Base-by-base conservation (phyloP, 257 asterid genomes). In the Przewalskia tangutica region DNA sequence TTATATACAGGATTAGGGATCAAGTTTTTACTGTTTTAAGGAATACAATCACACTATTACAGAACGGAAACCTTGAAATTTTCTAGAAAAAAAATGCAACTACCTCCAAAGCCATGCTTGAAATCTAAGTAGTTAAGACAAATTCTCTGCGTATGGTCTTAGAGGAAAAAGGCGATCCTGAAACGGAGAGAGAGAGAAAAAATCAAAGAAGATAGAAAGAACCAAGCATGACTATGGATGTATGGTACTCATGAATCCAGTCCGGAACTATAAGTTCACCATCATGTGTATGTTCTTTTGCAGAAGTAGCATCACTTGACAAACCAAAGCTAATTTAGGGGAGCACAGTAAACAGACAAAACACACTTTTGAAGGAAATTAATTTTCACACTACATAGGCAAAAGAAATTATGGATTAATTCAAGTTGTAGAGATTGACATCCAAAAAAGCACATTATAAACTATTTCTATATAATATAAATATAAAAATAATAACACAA, bases 361-460 rank as follows among this genome's bases (percentile, higher is more conserved):
- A 58, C 12, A 58, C 64, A 58, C n/a, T 58, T n/a, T 11, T 60
- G 14, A 60, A 58, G 67, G 67, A 50, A 50, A 50, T 50, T 13
- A 50, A 50, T 4, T 50, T 50, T 95, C 99, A 89, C 99, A 95
- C 99, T 94, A 89, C 8, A 80, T 27, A 81, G 76, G 44, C 20
- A 79, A 5, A 65, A 9, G n/a, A 16, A 23, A 42, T 5, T n/a
- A 42, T 20, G 12, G 10, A 60, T 1, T 51, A 63, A 50, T 54
- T 48, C 60, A 80, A 64, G 54, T 6, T 64, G 38, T 34, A 12
- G 53, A 48, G 55, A 40, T 60, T 58, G 23, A 58, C 64, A 8
- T 58, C 64, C 34, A 44, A 8, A 8, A 58, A 58, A 8, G 64
- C 34, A 58, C 13, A n/a, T 0, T 58, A 18, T 1, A 58, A 58